Percentiles rank a stretch among this genome's conserved stretches.
Conservation (phyloP, 495 filamentous ascomycete species). For the Mytilinidion resinicola region DNA sequence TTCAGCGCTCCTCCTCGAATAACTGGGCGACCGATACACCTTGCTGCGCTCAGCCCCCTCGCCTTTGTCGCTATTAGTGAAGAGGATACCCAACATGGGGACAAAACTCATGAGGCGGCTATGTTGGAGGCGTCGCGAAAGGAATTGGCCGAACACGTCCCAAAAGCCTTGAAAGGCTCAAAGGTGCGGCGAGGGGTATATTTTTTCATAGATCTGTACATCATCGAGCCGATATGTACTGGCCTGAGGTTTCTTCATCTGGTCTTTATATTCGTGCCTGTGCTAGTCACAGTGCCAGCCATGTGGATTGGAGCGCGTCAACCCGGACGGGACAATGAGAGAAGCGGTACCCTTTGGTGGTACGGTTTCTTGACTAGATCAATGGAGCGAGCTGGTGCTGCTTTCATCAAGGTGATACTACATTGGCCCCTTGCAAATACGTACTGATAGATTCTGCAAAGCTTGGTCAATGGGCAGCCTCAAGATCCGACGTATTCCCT, state of each 20-base stretch:
- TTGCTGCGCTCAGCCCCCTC: conserved; percentile 52
- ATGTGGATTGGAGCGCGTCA: conserved; percentile 68
- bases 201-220: conserved; percentile 60
- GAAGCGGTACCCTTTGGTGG: conserved; percentile 87
- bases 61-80: conserved; percentile 68
- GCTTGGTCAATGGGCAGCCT: conserved; percentile 99
- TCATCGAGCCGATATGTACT: conserved; percentile 84
- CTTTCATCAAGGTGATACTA: conserved; percentile 84
- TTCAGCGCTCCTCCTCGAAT: conserved; percentile 18
- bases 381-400: conserved; percentile 93
- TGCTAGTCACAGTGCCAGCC: conserved; percentile 69
- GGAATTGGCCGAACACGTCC: conserved; percentile 63
- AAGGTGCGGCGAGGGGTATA: conserved; percentile 48
- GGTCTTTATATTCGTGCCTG: conserved; percentile 82
- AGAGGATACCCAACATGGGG: conserved; percentile 42
- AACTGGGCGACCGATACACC: conserved; percentile 35
- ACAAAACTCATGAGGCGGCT: conserved; percentile 68
- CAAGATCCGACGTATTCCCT: conserved; percentile 96
- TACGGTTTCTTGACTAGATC: conserved; percentile 78
- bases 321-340: conserved; percentile 58
- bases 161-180: conserved; percentile 53
- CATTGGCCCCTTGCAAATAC: neutral
- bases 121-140: conserved; percentile 77
- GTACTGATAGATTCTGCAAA: conserved; percentile 32
- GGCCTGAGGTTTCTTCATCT: conserved; percentile 80